Base-by-base conservation (phyloP, 2,329 filamentous ascomycete species). In the Xylogone sp. region DNA sequence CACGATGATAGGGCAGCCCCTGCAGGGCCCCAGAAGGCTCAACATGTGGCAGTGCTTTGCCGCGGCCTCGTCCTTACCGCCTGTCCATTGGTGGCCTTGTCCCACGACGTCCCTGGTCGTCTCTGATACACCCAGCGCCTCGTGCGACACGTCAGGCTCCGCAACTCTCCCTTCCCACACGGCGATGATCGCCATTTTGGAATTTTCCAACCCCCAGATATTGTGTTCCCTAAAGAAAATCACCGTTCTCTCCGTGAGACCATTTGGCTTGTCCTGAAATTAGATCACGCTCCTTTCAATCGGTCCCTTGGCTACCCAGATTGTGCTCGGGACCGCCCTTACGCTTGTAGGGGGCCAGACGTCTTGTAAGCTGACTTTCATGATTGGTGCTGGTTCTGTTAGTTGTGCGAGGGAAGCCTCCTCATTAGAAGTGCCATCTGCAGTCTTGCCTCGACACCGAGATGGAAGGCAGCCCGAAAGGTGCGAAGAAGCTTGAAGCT, bases 401-500 rank as follows among this genome's bases (percentile, higher is more conserved):
- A 13, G 5, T 18, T 18, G n/a, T 18, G n/a, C 8, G 34, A 39
- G n/a, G 34, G 34, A 13, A 39, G 12, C 34, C 5, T 39, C 34
- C 34, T 16, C n/a, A 16, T 39, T 16, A 39, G 13, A 39, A 4
- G 34, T 13, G 12, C n/a, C n/a, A 18, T 39, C n/a, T 39, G 20
- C 21, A 43, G 10, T 42, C 5, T 43, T 44, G 24, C 43, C 21
- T 42, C 24, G 39, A 45, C 39, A 34, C n/a, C 42, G 55, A 52
- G 24, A 65, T 65, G 61, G 63, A 63, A 42, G 54, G 48, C 21
- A 27, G 45, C 22, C 27, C 51, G 42, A 55, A 42, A 21, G 50
- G 49, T 51, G 56, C 55, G 8, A 65, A 62, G 52, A 62, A 65
- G 46, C 56, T 48, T 24, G 62, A 62, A 43, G 59, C 61, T 44